Evolutionary conservation across 2,329 filamentous ascomycete species (phyloP), one percentile per base, ranked within the genome.

Genomic region (Saccharata proteae): DNA sequence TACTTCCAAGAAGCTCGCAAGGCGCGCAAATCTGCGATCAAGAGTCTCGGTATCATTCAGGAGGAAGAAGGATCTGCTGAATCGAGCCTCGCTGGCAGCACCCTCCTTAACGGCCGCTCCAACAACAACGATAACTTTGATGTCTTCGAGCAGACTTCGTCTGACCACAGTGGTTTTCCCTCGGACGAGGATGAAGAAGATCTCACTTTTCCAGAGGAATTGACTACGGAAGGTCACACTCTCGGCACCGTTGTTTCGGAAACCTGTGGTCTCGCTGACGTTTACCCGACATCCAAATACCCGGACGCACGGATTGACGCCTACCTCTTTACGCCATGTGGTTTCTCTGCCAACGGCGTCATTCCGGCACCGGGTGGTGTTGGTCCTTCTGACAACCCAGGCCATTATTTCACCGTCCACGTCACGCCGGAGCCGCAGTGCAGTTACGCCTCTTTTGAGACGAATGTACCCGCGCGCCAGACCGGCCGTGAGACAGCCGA

Each of bases 381-480:
- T 37, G 55, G 54, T 21, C 50, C 49, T 14, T 7, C 19, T 7
- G 19, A n/a, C 19, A n/a, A 21, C 7, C 7, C 7, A n/a, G 19
- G 19, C 19, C 85, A 96, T 60, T 98, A 98, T 63, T 98, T 94
- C 61, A 98, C 88, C 1, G 90, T 98, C 15, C 90, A 98, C 52
- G 90, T 98, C 43, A 98, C 90, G 0, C 90, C 90, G 0, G 90
- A 98, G 66, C 84, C 88, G 10, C 77, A 93, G 48, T 98, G 88
- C 65, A 94, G 86, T 4, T 98, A 93, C 55, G 90, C 90, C 20
- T 94, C 85, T 2, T 98, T 98, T 52, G 90, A 98, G 66, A 96
- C 90, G 43, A 98, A 96, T 46, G 88, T 98, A 4, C 90, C 90
- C 2, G 80, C 84, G 16, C 77, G 76, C 4, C 84, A 93, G 61